These are phyloP conservation scores for Carallia pectinifolia DNA, from an alignment of 345 rosid species.

Conservation along the genomic window DNA sequence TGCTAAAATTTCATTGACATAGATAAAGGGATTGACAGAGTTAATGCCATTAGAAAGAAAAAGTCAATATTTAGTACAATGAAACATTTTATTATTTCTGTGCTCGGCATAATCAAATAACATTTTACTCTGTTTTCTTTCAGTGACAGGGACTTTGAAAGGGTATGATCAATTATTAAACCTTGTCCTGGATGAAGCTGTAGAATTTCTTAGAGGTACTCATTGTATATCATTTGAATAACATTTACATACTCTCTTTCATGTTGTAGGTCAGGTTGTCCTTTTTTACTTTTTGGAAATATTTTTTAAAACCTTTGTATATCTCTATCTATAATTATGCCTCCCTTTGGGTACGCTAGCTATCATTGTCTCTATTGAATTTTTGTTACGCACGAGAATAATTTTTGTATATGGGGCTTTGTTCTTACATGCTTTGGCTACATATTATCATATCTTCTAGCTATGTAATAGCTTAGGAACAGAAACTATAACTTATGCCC, in stretches of 20 bases:
- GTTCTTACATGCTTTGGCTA: neutral
- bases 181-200: constrained; percentile 90
- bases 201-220: constrained; percentile 84
- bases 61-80: neutral
- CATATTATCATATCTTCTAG: no score
- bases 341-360: no score
- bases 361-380: no score
- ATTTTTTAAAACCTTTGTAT: no score
- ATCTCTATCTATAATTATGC: no score
- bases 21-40: no score
- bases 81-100: neutral
- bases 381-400: neutral
- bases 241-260: neutral
- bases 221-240: neutral
- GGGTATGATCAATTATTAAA: constrained; percentile 92
- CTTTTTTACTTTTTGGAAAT: no score
- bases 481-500: neutral
- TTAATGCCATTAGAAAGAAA: neutral
- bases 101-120: neutral
- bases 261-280: no score
- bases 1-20: no score
- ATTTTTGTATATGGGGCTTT: neutral
- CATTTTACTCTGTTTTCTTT: constrained; percentile 10
- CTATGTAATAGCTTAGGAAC: no score
- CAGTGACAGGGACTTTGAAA: constrained; percentile 91